phyloP scores from a whole-genome alignment of 768 basidiomycete species.

The Naganishia antarctica region DNA sequence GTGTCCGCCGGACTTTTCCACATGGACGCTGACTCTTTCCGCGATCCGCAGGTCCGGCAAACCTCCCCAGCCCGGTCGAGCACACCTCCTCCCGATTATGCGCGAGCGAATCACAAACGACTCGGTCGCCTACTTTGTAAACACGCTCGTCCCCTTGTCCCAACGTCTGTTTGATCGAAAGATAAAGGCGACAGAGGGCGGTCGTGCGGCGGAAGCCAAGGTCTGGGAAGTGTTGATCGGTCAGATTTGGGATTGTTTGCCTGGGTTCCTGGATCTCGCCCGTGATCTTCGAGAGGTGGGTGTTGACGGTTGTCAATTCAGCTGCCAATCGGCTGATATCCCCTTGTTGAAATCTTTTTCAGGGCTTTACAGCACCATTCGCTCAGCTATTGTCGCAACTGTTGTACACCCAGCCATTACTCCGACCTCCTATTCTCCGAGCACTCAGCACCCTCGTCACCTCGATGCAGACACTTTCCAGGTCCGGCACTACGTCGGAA shows the following conservation, averaged over 20 bases:
- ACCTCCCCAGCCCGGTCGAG: slow-evolving; percentile 73
- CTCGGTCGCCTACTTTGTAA: slow-evolving; percentile 75
- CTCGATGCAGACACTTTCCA: slow-evolving; percentile 62
- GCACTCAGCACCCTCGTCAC: slow-evolving; percentile 77
- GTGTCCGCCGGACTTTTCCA: no score
- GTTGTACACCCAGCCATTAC: slow-evolving; percentile 79
- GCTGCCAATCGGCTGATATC: background rate
- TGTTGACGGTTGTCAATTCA: slow-evolving; percentile 9
- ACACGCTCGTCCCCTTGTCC: slow-evolving; percentile 87
- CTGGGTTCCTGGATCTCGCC: slow-evolving; percentile 80
- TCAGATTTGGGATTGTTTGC: slow-evolving; percentile 87
- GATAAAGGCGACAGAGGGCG: slow-evolving; percentile 65
- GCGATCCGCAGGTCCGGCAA: slow-evolving; percentile 35
- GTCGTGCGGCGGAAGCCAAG: slow-evolving; percentile 70
- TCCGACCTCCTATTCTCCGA: slow-evolving; percentile 74
- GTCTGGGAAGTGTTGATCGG: slow-evolving; percentile 90
- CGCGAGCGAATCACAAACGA: slow-evolving; percentile 67
- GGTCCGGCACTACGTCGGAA: slow-evolving; percentile 50
- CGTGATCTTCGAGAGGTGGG: slow-evolving; percentile 67
- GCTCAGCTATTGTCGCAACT: slow-evolving; percentile 87
- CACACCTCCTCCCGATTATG: slow-evolving; percentile 84
- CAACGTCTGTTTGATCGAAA: slow-evolving; percentile 87
- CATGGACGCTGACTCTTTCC: no score
- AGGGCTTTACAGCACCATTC: slow-evolving; percentile 73
- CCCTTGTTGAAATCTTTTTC: background rate